These are phyloP conservation scores for Solanum pinnatisectum DNA, from an alignment of 257 asterid species.

Conservation along the genomic window DNA sequence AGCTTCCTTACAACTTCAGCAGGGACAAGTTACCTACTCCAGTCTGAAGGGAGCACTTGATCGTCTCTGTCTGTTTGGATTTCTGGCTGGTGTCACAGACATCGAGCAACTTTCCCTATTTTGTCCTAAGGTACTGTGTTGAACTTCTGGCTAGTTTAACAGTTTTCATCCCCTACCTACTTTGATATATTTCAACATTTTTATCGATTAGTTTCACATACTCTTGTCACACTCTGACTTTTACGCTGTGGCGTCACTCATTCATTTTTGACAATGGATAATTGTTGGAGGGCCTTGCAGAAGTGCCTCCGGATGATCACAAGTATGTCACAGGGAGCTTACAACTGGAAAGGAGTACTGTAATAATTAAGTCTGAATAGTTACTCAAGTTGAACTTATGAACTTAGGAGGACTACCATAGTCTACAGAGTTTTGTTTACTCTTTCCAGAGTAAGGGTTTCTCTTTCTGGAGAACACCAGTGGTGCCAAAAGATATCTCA, in stretches of 20 bases:
- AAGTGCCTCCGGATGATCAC: background rate
- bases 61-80: constrained; percentile 40
- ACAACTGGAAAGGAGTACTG: background rate
- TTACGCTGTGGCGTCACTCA: background rate
- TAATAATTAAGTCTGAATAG: background rate
- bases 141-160: background rate
- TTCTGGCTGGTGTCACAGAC: constrained; percentile 29
- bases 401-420: background rate
- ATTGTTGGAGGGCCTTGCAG: background rate
- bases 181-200: background rate
- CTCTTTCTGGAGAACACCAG: background rate
- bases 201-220: background rate
- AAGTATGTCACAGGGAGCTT: background rate
- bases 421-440: background rate
- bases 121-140: constrained; percentile 61
- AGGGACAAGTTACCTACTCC: constrained; percentile 24
- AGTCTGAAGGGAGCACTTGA: constrained; percentile 35
- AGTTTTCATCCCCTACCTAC: background rate
- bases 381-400: background rate
- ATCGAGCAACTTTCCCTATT: constrained; percentile 57
- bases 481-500: background rate
- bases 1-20: constrained; percentile 47
- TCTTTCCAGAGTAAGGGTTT: background rate
- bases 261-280: background rate
- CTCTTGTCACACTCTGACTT: background rate